These are phyloP conservation scores for Musa itinerans DNA, from an alignment of 176 grass and related monocot species.

Conservation along the genomic window DNA sequence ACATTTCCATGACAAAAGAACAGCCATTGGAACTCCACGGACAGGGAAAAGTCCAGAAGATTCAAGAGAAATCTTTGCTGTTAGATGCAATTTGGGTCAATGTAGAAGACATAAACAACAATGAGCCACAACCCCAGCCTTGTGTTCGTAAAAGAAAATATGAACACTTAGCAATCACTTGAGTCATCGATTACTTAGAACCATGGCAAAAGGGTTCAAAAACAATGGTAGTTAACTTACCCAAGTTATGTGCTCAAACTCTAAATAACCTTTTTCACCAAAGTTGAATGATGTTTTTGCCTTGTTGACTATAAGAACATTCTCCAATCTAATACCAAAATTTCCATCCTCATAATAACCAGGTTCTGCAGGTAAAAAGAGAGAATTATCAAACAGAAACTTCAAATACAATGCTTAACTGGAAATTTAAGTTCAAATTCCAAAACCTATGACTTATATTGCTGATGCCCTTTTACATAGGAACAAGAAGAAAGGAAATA, in stretches of 20 bases:
- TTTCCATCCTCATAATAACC: constrained; percentile 97
- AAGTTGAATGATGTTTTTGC: constrained; percentile 79
- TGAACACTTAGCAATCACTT: background rate
- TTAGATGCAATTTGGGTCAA: too few species aligned
- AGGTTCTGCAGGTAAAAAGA: constrained; percentile 55
- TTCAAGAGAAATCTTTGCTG: too few species aligned
- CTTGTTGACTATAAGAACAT: constrained; percentile 87
- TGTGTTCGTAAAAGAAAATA: too few species aligned
- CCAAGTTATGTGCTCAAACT: constrained; percentile 97
- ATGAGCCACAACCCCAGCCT: background rate
- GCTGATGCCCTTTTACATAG: too few species aligned
- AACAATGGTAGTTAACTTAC: constrained; percentile 33
- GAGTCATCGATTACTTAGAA: background rate
- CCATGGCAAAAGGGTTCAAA: background rate
- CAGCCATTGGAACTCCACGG: too few species aligned
- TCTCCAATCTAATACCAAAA: constrained; percentile 94
- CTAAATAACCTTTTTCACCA: constrained; percentile 77
- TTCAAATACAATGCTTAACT: background rate
- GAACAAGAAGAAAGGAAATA: too few species aligned
- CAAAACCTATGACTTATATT: too few species aligned
- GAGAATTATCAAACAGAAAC: background rate
- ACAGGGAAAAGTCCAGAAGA: too few species aligned
- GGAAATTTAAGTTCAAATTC: background rate
- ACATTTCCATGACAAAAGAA: too few species aligned
- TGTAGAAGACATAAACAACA: background rate